Evolutionary conservation across 2,329 filamentous ascomycete species (phyloP).

Genomic region (Ophiocordyceps camponoti-saundersi): DNA sequence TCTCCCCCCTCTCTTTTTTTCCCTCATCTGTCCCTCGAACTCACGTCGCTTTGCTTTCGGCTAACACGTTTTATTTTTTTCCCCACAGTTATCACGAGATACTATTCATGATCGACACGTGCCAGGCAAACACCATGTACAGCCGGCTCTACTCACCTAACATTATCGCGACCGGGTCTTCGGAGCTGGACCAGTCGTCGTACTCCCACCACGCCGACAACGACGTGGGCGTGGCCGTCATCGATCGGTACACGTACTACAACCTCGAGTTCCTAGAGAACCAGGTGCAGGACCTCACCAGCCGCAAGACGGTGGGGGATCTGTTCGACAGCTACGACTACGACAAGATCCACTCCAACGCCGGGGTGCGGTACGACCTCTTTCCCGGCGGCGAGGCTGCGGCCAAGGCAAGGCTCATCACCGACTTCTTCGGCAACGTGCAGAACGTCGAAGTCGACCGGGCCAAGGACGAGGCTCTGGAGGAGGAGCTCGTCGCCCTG

Average conservation of each 20-base stretch:
- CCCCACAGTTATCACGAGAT: constrained; percentile 70
- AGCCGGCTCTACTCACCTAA: constrained; percentile 96
- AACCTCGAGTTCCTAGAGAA: constrained; percentile 93
- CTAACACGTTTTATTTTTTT: no score
- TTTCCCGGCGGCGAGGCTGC: constrained; percentile 69
- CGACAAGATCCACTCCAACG: constrained; percentile 82
- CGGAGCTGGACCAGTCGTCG: constrained; percentile 85
- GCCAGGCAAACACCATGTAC: constrained; percentile 99
- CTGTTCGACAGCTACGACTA: constrained; percentile 94
- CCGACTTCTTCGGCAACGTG: constrained; percentile 97
- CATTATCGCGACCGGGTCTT: constrained; percentile 94
- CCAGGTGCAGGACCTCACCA: constrained; percentile 69
- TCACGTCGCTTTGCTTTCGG: neutral
- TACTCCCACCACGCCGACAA: constrained; percentile 98
- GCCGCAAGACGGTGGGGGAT: constrained; percentile 80
- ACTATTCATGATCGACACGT: constrained; percentile 99
- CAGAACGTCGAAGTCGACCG: constrained; percentile 86
- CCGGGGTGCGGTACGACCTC: constrained; percentile 87
- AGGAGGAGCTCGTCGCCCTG: constrained; percentile 63
- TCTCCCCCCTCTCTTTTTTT: neutral
- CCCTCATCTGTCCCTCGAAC: neutral
- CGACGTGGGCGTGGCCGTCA: constrained; percentile 93
- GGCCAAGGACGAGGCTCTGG: constrained; percentile 36
- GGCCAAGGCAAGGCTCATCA: constrained; percentile 65
- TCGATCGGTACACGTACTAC: constrained; percentile 97